Conservation (phyloP, 495 filamentous ascomycete genomes). For the Parmelia sp. region DNA sequence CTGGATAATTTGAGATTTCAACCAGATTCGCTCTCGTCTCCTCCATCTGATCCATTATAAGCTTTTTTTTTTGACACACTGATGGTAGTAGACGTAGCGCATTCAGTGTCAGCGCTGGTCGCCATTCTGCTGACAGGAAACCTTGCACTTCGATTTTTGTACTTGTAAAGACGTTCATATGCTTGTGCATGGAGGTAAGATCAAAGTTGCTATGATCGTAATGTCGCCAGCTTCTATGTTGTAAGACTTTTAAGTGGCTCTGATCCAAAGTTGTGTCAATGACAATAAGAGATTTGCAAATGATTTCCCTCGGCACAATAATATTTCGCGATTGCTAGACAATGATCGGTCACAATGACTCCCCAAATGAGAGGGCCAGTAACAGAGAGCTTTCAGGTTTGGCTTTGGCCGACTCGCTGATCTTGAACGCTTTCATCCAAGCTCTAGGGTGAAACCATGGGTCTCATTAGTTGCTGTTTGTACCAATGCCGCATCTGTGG, state of each 20-base stretch:
- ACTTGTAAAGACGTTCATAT: too few relatives aligned
- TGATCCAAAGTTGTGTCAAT: too few relatives aligned
- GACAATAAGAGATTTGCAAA: too few relatives aligned
- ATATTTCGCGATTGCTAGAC: neutral
- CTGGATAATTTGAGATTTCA: neutral
- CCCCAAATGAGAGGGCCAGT: neutral
- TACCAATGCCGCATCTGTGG: neutral
- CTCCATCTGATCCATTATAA: neutral
- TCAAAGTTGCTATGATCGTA: too few relatives aligned
- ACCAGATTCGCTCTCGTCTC: neutral
- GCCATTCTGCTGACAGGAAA: neutral
- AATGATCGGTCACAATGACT: neutral
- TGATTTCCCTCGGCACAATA: too few relatives aligned
- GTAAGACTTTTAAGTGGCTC: too few relatives aligned
- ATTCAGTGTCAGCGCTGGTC: neutral
- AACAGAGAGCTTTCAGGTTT: neutral
- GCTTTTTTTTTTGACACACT: neutral
- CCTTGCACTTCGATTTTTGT: neutral
- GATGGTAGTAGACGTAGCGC: neutral
- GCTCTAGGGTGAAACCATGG: neutral
- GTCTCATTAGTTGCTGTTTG: neutral
- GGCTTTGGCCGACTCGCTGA: too few relatives aligned
- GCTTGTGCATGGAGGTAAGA: too few relatives aligned
- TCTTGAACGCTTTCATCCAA: neutral
- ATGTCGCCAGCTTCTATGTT: too few relatives aligned